Conservation (phyloP, 371 early-diverging fungal genomes). For the Mucor lusitanicus region DNA sequence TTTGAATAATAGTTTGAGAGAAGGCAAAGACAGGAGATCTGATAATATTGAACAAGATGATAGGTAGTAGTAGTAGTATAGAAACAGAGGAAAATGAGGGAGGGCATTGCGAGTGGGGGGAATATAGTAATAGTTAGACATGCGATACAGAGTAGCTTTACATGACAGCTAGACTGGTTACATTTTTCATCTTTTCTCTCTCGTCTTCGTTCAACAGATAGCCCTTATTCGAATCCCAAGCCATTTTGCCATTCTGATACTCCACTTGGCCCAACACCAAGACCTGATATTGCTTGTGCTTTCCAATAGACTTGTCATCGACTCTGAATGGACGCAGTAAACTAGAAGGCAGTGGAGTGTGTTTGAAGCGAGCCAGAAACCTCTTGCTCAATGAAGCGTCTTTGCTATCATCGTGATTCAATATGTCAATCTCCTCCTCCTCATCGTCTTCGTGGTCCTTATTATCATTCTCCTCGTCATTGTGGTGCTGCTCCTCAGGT, state of each 20-base stretch:
- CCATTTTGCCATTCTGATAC: slow-evolving; percentile 27
- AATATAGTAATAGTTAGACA: neutral
- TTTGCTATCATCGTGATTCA: slow-evolving; percentile 1
- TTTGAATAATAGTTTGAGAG: neutral
- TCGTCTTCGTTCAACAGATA: slow-evolving; percentile 37
- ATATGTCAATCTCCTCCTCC: slow-evolving; percentile 13
- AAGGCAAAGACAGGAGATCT: too few species aligned
- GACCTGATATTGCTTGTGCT: slow-evolving; percentile 47
- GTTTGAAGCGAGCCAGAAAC: slow-evolving; percentile 7
- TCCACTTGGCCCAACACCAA: slow-evolving; percentile 42
- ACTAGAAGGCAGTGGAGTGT: slow-evolving; percentile 24
- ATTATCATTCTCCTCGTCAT: neutral
- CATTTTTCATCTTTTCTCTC: slow-evolving; percentile 40
- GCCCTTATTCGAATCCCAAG: slow-evolving; percentile 32
- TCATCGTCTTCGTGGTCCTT: slow-evolving; percentile 3
- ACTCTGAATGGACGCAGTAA: slow-evolving; percentile 41
- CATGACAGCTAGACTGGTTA: slow-evolving; percentile 32
- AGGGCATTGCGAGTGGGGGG: neutral
- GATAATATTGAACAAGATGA: neutral
- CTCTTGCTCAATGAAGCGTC: neutral
- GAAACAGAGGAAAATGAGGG: neutral
- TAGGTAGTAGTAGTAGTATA: neutral
- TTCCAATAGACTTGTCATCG: slow-evolving; percentile 44
- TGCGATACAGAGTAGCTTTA: slow-evolving; percentile 3
- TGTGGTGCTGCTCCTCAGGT: neutral